Percentiles rank a stretch among this genome's conserved stretches.
Conservation (phyloP, 768 basidiomycete genomes). For the Pleurotus tuoliensis region DNA sequence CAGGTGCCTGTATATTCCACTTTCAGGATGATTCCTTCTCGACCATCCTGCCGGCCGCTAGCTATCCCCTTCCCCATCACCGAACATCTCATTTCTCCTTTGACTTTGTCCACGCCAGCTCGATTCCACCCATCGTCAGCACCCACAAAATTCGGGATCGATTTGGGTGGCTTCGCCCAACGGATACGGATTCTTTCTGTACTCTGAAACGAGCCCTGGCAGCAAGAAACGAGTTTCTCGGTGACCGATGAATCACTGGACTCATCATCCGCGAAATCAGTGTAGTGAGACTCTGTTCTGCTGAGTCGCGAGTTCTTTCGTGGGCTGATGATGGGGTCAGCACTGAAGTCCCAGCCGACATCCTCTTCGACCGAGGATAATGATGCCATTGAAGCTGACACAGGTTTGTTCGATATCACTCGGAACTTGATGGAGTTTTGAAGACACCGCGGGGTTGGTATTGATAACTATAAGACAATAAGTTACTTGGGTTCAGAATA, state of each 20-base stretch:
- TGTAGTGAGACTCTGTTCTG: conserved; percentile 53
- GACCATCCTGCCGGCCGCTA: conserved; percentile 29
- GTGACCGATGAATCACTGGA: conserved; percentile 65
- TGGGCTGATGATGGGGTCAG: conserved; percentile 73
- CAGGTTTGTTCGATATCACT: conserved; percentile 59
- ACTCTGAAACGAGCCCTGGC: conserved; percentile 78
- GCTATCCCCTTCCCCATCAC: conserved; percentile 46
- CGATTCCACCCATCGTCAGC: conserved; percentile 37
- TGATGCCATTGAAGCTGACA: conserved; percentile 63
- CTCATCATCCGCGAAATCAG: conserved; percentile 77
- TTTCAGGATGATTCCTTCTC: conserved; percentile 57
- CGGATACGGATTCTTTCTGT: conserved; percentile 72
- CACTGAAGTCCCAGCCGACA: conserved; percentile 68
- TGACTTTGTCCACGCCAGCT: conserved; percentile 66
- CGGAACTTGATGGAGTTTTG: conserved; percentile 72
- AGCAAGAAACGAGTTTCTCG: conserved; percentile 52
- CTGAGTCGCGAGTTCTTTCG: conserved; percentile 40
- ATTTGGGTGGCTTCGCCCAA: conserved; percentile 67
- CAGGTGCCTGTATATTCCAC: conserved; percentile 72
- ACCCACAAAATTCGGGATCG: conserved; percentile 25
- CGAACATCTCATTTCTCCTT: conserved; percentile 61
- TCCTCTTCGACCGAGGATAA: conserved; percentile 76
- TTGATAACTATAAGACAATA: conserved; percentile 50
- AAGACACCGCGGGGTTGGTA: conserved; percentile 75
- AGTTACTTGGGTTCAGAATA: neutral